phyloP scores from a whole-genome alignment of 306 rosid species.

The Pueraria montana region DNA sequence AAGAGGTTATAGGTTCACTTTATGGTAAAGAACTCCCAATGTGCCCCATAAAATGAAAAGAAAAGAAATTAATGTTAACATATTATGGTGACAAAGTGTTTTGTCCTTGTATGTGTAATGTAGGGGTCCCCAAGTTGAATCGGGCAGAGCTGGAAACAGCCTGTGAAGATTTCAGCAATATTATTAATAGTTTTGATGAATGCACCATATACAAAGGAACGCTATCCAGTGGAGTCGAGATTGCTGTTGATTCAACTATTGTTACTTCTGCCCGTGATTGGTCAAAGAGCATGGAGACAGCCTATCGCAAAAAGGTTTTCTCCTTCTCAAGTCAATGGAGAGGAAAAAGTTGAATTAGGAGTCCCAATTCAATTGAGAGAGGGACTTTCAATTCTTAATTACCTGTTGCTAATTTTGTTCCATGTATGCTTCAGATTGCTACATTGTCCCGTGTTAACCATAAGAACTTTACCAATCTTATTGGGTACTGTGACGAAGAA shows the following conservation, averaged over 20 bases:
- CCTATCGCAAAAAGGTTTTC: constrained; percentile 79
- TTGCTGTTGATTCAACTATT: constrained; percentile 84
- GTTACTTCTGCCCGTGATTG: constrained; percentile 70
- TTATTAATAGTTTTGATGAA: constrained; percentile 65
- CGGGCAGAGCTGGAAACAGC: constrained; percentile 86
- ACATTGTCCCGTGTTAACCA: constrained; percentile 87
- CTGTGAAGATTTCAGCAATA: constrained; percentile 99
- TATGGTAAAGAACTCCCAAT: constrained; percentile 3
- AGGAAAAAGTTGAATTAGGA: constrained; percentile 4
- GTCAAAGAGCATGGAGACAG: constrained; percentile 75
- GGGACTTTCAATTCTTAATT: constrained; percentile 21
- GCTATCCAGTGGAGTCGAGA: constrained; percentile 95
- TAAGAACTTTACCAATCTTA: constrained; percentile 90
- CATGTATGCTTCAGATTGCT: constrained; percentile 68
- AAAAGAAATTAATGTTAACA: not conserved
- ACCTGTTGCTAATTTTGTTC: constrained; percentile 36
- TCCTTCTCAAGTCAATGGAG: constrained; percentile 35
- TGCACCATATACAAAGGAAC: constrained; percentile 90
- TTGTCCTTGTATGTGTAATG: constrained; percentile 47
- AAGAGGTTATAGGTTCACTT: not conserved
- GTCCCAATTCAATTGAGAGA: not conserved
- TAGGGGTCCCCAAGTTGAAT: constrained; percentile 96
- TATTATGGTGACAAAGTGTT: not conserved
- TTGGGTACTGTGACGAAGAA: constrained; percentile 96
- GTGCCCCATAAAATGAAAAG: not conserved